These are phyloP conservation scores for Vitis hybrid DNA, from an alignment of 177 flowering plant genomes.

Conservation along the genomic window DNA sequence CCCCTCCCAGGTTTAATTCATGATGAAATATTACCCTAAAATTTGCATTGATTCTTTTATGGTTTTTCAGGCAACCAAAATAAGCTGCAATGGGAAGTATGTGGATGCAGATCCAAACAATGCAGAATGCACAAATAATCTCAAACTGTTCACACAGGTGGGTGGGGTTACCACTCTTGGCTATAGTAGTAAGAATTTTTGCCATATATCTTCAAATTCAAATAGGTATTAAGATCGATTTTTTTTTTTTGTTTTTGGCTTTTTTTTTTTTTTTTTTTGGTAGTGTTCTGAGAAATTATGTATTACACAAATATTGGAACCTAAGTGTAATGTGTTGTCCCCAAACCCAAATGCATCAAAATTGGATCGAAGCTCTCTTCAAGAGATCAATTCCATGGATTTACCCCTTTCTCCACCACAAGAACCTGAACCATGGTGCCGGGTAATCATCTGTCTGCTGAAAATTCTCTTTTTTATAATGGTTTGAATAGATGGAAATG, in stretches of 20 bases:
- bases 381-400: not conserved
- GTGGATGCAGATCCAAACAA: constrained; percentile 19
- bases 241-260: not conserved
- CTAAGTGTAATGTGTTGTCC: not conserved
- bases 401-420: not conserved
- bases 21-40: no score
- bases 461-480: no score
- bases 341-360: not conserved
- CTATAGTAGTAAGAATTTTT: no score
- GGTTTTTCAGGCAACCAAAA: constrained; percentile 19
- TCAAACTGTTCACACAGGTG: constrained; percentile 18
- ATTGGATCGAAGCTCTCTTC: not conserved
- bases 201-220: no score
- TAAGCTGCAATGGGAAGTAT: constrained; percentile 23
- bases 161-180: not conserved
- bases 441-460: not conserved
- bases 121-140: constrained; percentile 9
- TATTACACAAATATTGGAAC: constrained; percentile 1
- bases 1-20: not conserved
- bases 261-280: not conserved
- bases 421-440: constrained; percentile 3
- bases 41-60: not conserved
- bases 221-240: no score
- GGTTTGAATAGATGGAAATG: no score
- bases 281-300: not conserved